Evolutionary conservation across 73 alveolate genomes (phyloP).

Genomic region (Tetrahymena elliotti): DNA sequence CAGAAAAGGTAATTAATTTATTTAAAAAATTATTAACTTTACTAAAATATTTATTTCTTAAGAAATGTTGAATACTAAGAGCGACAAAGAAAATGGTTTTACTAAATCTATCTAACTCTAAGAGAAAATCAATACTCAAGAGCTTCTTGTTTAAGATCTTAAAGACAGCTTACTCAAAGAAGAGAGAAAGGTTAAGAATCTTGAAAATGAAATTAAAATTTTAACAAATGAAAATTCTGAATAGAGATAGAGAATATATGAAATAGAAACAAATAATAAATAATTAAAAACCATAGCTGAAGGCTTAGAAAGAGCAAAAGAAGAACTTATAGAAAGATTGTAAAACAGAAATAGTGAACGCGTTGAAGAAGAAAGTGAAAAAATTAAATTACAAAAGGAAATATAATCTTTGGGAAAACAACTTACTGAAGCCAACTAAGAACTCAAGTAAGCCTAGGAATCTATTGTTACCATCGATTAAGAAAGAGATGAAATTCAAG

Average conservation of each 20-base stretch:
- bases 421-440: neutral
- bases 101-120: conserved; percentile 15
- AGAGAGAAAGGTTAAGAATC: conserved; percentile 3
- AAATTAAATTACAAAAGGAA: neutral
- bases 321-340: conserved; percentile 26
- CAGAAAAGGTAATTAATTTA: neutral
- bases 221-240: neutral
- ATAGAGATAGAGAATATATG: conserved; percentile 4
- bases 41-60: no score
- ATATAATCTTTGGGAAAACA: neutral
- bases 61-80: neutral
- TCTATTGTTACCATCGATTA: conserved; percentile 14
- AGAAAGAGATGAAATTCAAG: conserved; percentile 44
- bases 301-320: conserved; percentile 23
- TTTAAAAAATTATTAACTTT: no score
- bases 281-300: conserved; percentile 32
- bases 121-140: conserved; percentile 19
- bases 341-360: conserved; percentile 23
- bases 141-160: conserved; percentile 1
- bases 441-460: neutral
- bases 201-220: conserved; percentile 22
- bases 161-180: conserved; percentile 23
- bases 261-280: conserved; percentile 5
- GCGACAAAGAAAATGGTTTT: conserved; percentile 1
- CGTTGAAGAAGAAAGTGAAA: conserved; percentile 31